phyloP scores from a whole-genome alignment of 805 yeast species.

The Scheffersomyces coipomensis region DNA sequence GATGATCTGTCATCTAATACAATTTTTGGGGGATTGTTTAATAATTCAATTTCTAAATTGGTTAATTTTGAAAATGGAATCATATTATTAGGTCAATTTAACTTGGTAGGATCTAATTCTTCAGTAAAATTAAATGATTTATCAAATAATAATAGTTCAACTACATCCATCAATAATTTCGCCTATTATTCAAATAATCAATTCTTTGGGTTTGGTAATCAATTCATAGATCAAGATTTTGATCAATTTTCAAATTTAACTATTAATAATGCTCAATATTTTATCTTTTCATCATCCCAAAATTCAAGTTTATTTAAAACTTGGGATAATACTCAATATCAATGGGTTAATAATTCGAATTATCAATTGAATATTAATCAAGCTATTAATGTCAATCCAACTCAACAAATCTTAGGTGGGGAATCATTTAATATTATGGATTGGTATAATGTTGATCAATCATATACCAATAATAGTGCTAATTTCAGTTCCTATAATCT shows the following conservation, averaged over 20 bases:
- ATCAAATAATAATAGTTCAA: constrained; percentile 25
- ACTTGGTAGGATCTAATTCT: constrained; percentile 25
- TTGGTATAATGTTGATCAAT: constrained; percentile 23
- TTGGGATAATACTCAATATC: constrained; percentile 40
- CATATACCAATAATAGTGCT: constrained; percentile 17
- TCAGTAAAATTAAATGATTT: constrained; percentile 22
- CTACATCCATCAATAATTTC: constrained; percentile 27
- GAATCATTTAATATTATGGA: constrained; percentile 34
- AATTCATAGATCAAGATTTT: constrained; percentile 18
- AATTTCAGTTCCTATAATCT: constrained; percentile 21
- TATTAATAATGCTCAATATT: constrained; percentile 38
- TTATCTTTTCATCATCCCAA: constrained; percentile 33
- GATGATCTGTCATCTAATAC: constrained; percentile 7
- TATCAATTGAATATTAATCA: constrained; percentile 31
- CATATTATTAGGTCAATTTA: constrained; percentile 31
- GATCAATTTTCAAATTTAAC: constrained; percentile 33
- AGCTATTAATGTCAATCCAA: constrained; percentile 18
- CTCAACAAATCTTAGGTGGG: constrained; percentile 35
- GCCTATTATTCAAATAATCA: constrained; percentile 36
- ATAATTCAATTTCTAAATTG: constrained; percentile 24
- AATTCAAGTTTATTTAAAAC: constrained; percentile 18
- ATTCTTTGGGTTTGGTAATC: constrained; percentile 45
- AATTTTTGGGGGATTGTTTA: constrained; percentile 30
- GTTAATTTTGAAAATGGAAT: constrained; percentile 16
- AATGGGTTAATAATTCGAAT: constrained; percentile 31